These are phyloP conservation scores for Mikania micrantha DNA, from an alignment of 129 eudicot genomes.

Conservation along the genomic window DNA sequence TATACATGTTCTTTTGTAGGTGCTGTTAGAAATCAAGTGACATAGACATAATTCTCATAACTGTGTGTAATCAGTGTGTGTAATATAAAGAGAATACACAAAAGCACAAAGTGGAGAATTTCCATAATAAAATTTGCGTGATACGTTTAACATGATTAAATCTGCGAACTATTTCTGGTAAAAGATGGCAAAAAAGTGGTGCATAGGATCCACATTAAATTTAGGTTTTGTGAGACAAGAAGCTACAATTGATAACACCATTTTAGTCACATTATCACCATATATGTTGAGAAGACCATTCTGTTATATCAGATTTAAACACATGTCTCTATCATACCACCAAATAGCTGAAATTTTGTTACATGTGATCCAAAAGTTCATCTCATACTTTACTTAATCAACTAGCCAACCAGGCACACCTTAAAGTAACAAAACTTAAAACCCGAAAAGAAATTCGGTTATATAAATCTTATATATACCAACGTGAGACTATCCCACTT, in stretches of 20 bases:
- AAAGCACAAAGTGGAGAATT: slow-evolving; percentile 44
- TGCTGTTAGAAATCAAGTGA: slow-evolving; percentile 4
- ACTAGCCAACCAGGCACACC: slow-evolving; percentile 3
- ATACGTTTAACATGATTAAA: not conserved
- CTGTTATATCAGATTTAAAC: slow-evolving; percentile 9
- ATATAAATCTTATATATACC: not conserved
- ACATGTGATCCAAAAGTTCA: slow-evolving; percentile 26
- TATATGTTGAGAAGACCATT: slow-evolving; percentile 28
- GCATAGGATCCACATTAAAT: slow-evolving; percentile 14
- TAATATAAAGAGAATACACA: slow-evolving; percentile 21
- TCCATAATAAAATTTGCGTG: slow-evolving; percentile 8
- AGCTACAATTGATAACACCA: slow-evolving; percentile 23
- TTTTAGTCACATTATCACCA: slow-evolving; percentile 30
- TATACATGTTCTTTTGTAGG: slow-evolving; percentile 22
- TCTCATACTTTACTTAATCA: slow-evolving; percentile 23
- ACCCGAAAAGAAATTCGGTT: not conserved
- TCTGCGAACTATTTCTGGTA: not conserved
- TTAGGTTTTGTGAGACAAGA: slow-evolving; percentile 18
- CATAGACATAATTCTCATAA: not conserved
- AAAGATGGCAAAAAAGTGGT: not conserved
- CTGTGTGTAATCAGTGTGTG: slow-evolving; percentile 8
- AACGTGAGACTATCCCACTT: too few relatives aligned
- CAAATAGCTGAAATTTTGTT: slow-evolving; percentile 35
- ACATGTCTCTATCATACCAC: slow-evolving; percentile 26
- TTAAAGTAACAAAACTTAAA: not conserved